A percentile compares a stretch with the other conserved stretches of the same genome.
Evolutionary conservation across 2,329 filamentous ascomycete species (phyloP).

Genomic region (Ophiosphaerella narmari): DNA sequence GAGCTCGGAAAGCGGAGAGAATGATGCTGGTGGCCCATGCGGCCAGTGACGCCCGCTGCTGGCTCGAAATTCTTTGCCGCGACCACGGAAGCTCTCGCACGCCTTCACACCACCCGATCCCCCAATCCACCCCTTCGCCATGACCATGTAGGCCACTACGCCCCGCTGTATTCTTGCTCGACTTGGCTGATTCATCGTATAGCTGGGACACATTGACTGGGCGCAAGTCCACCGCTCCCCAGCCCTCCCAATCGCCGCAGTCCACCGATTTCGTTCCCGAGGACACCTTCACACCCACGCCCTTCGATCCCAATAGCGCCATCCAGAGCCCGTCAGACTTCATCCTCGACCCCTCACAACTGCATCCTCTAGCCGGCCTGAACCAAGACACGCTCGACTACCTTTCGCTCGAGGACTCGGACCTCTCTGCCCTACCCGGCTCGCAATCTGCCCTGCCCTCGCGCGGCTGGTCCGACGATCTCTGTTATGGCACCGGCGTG

Average conservation of each 20-base stretch:
- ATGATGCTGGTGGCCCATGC: constrained; percentile 17
- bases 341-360: constrained; percentile 82
- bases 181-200: constrained; percentile 4
- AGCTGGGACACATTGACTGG: constrained; percentile 64
- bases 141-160: constrained; percentile 40
- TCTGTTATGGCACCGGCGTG: constrained; percentile 95
- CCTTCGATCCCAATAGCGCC: constrained; percentile 72
- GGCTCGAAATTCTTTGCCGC: constrained; percentile 40
- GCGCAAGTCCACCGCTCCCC: constrained; percentile 56
- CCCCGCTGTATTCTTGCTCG: not conserved
- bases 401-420: constrained; percentile 88
- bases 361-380: constrained; percentile 92
- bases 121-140: constrained; percentile 12
- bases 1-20: constrained; percentile 33
- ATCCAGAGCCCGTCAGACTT: constrained; percentile 84
- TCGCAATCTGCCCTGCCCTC: constrained; percentile 87
- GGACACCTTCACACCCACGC: constrained; percentile 57
- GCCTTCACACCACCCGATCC: constrained; percentile 18
- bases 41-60: constrained; percentile 27
- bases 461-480: constrained; percentile 95
- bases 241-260: constrained; percentile 48
- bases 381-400: constrained; percentile 95
- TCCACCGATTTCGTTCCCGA: constrained; percentile 41
- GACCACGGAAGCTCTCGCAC: constrained; percentile 17
- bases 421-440: constrained; percentile 83